These are phyloP conservation scores for Teratosphaeria gauchensis DNA, from an alignment of 2,329 filamentous ascomycete species.

Conservation along the genomic window DNA sequence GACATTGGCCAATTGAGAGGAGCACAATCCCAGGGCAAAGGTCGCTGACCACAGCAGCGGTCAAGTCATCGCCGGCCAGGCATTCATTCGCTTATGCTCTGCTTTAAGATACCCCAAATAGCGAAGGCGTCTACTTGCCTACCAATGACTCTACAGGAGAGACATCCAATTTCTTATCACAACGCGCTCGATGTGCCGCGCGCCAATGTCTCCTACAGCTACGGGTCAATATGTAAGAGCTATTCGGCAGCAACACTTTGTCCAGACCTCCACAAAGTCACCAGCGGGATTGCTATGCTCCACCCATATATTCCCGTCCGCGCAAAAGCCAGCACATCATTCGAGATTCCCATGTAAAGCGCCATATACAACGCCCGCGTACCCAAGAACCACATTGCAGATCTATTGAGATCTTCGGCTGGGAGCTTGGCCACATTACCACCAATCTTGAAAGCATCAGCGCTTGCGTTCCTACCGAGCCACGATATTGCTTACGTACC, in stretches of 20 bases:
- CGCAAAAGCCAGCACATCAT: slow-evolving; percentile 13
- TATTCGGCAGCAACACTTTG: neutral
- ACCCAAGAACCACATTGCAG: slow-evolving; percentile 13
- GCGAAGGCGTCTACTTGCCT: neutral
- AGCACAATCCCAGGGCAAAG: neutral
- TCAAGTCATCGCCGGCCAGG: neutral
- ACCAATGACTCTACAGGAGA: too few species aligned
- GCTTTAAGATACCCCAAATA: neutral
- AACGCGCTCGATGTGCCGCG: too few species aligned
- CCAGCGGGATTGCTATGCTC: slow-evolving; percentile 17
- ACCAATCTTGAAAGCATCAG: slow-evolving; percentile 6
- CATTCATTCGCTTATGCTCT: neutral
- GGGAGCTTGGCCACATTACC: slow-evolving; percentile 15
- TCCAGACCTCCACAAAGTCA: slow-evolving; percentile 16
- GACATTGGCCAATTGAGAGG: slow-evolving; percentile 13
- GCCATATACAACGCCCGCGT: slow-evolving; percentile 14
- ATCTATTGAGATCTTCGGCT: slow-evolving; percentile 11
- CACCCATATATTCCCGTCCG: slow-evolving; percentile 17
- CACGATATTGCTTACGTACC: slow-evolving; percentile 7
- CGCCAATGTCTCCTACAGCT: too few species aligned
- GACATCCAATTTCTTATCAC: too few species aligned
- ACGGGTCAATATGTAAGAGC: too few species aligned
- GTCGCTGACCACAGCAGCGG: neutral
- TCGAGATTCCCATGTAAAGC: slow-evolving; percentile 14
- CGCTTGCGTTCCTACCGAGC: neutral